Conservation (phyloP, 1,284 basidiomycete genomes). For the Ustilago xerochloae region DNA sequence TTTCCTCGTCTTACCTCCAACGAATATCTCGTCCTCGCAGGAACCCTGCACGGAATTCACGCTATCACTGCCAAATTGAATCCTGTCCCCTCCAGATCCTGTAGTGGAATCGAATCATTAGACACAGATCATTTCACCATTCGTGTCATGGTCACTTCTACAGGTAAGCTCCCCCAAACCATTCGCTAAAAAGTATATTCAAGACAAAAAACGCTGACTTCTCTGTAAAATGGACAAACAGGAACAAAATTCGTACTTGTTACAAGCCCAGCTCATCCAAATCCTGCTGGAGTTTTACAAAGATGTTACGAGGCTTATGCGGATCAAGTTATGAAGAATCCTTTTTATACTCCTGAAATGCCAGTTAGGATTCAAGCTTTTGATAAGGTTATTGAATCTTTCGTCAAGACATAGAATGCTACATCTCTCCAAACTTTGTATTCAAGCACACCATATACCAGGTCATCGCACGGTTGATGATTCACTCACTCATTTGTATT, state of each 20-base stretch:
- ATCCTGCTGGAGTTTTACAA: slow-evolving; percentile 71
- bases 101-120: slow-evolving; percentile 88
- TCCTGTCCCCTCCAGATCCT: slow-evolving; percentile 72
- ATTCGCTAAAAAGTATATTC: background rate
- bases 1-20: slow-evolving; percentile 78
- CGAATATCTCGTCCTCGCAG: slow-evolving; percentile 95
- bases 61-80: slow-evolving; percentile 93
- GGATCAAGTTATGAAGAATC: slow-evolving; percentile 98
- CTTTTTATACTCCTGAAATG: slow-evolving; percentile 99
- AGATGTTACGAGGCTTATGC: slow-evolving; percentile 90
- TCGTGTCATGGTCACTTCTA: slow-evolving; percentile 87
- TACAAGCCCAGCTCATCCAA: slow-evolving; percentile 80
- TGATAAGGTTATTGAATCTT: slow-evolving; percentile 73
- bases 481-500: background rate
- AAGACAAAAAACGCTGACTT: background rate
- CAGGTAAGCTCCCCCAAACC: slow-evolving; percentile 74
- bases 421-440: background rate
- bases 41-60: slow-evolving; percentile 96
- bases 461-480: background rate
- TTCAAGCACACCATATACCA: background rate
- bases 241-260: slow-evolving; percentile 97
- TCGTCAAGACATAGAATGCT: slow-evolving; percentile 41
- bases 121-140: slow-evolving; percentile 94
- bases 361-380: slow-evolving; percentile 92
- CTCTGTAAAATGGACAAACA: slow-evolving; percentile 66